phyloP scores from a whole-genome alignment of 208 protist species.

The Tritrichomonas foetus region DNA sequence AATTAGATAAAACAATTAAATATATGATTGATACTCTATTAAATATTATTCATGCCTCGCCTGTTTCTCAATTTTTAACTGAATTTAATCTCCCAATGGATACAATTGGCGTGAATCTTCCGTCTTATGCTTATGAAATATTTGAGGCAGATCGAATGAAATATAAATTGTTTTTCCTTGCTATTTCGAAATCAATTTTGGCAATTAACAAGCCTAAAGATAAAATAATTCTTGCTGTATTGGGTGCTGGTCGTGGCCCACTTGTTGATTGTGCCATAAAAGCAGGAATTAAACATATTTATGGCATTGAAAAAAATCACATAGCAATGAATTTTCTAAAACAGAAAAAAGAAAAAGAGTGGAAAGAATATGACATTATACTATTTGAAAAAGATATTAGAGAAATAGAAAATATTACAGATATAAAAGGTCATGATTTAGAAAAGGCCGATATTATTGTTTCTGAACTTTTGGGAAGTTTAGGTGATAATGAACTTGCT shows the following conservation, averaged over 20 bases:
- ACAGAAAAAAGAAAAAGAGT: not conserved
- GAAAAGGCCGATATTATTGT: not conserved
- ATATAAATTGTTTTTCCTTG: not conserved
- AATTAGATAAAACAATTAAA: not conserved
- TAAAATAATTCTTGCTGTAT: not conserved
- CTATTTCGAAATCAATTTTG: not conserved
- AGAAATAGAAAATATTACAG: not conserved
- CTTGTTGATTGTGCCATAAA: not conserved
- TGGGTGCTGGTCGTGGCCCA: not conserved
- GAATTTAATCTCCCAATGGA: not conserved
- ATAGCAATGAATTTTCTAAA: not conserved
- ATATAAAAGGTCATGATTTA: too few species aligned
- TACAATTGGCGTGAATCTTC: not conserved
- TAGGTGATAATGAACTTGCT: conserved; percentile 27
- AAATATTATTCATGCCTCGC: not conserved
- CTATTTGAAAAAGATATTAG: not conserved
- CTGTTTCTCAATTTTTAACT: too few species aligned
- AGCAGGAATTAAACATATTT: not conserved
- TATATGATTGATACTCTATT: not conserved
- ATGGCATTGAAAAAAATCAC: conserved; percentile 4
- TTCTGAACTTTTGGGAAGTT: not conserved
- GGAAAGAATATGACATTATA: not conserved
- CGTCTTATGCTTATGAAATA: not conserved
- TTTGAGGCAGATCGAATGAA: not conserved
- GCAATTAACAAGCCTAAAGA: not conserved